Conservation (phyloP, 139 green algal genomes). For the Chlamydomonas urium region DNA sequence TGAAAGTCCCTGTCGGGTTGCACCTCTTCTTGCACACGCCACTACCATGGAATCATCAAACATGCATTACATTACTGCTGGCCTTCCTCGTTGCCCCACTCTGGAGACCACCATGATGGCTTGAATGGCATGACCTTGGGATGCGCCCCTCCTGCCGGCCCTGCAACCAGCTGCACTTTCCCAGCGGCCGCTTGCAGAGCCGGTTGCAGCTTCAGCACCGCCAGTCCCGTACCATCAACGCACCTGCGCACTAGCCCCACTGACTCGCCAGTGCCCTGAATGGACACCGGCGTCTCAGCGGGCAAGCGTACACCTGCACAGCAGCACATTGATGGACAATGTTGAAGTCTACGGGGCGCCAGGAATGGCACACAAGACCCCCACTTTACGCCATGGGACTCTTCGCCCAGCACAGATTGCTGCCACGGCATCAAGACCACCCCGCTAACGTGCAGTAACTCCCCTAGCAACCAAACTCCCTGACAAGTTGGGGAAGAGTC, state of each 20-base stretch:
- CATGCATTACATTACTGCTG: too few species aligned
- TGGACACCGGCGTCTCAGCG: background rate
- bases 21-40: too few species aligned
- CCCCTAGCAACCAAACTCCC: background rate
- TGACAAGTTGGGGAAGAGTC: background rate
- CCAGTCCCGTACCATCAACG: background rate
- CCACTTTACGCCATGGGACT: too few species aligned
- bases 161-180: background rate
- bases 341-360: too few species aligned
- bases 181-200: background rate
- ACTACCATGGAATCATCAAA: too few species aligned
- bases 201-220: background rate
- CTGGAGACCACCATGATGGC: background rate
- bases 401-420: too few species aligned
- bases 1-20: too few species aligned
- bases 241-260: background rate
- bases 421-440: too few species aligned
- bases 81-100: conserved; percentile 11
- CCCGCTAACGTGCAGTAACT: background rate
- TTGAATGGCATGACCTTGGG: background rate
- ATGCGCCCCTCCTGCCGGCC: background rate
- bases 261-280: background rate
- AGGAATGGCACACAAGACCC: too few species aligned
- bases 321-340: background rate
- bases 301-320: background rate